Conservation (phyloP, 306 rosid species). For the Clitoria ternatea region DNA sequence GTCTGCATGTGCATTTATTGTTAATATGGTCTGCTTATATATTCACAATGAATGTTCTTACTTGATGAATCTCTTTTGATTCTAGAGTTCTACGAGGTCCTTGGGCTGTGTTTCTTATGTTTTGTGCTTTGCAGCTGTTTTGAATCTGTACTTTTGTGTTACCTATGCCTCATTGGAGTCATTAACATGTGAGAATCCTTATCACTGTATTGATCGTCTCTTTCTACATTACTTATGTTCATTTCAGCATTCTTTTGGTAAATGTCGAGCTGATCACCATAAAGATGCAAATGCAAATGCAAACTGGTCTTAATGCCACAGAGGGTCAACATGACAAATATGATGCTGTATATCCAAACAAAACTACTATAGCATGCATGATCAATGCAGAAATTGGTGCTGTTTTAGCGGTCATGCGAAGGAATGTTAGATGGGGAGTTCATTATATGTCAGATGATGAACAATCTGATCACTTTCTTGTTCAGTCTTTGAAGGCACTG, state of each 20-base stretch:
- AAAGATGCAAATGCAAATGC: slow-evolving; percentile 55
- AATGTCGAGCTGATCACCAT: slow-evolving; percentile 28
- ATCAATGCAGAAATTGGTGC: slow-evolving; percentile 87
- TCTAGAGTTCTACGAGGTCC: neutral
- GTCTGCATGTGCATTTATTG: slow-evolving; percentile 7
- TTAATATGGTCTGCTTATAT: neutral
- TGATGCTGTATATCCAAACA: slow-evolving; percentile 40
- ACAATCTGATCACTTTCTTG: slow-evolving; percentile 73
- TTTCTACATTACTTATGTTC: slow-evolving; percentile 1
- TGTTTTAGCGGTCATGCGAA: slow-evolving; percentile 87
- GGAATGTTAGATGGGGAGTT: slow-evolving; percentile 92
- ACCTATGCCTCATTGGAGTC: neutral
- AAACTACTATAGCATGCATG: slow-evolving; percentile 71
- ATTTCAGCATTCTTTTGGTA: slow-evolving; percentile 8
- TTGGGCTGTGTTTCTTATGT: neutral
- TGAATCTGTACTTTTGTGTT: slow-evolving; percentile 4
- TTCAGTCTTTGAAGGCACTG: slow-evolving; percentile 66
- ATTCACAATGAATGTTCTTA: neutral
- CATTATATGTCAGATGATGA: slow-evolving; percentile 79
- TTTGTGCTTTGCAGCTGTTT: neutral
- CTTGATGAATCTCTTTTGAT: neutral
- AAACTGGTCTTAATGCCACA: slow-evolving; percentile 44
- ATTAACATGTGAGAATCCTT: neutral
- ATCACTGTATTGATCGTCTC: neutral
- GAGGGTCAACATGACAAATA: slow-evolving; percentile 62